These are phyloP conservation scores for Penicillium sclerotiorum DNA, from an alignment of 2,329 filamentous ascomycete species.

Conservation along the genomic window DNA sequence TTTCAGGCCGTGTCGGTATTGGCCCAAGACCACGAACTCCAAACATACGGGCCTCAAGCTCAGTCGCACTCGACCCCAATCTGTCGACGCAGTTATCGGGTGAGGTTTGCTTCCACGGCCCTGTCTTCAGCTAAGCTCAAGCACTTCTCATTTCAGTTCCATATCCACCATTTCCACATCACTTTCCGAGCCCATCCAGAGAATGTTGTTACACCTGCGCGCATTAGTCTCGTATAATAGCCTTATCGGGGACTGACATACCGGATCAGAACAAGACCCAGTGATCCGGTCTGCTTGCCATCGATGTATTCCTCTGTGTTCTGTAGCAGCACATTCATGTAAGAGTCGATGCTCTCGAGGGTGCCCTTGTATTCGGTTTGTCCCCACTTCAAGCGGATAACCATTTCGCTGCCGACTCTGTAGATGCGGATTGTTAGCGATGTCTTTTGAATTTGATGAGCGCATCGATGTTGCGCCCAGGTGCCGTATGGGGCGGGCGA, in stretches of 20 bases:
- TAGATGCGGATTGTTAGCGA: conserved; percentile 10
- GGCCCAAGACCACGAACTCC: neutral
- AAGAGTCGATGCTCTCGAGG: conserved; percentile 90
- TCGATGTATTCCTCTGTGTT: conserved; percentile 91
- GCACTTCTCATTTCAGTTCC: conserved; percentile 37
- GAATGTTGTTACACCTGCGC: conserved; percentile 87
- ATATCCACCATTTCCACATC: conserved; percentile 52
- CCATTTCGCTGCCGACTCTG: conserved; percentile 85
- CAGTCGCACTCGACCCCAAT: neutral
- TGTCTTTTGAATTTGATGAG: neutral
- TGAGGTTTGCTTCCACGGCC: neutral
- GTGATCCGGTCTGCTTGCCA: conserved; percentile 77
- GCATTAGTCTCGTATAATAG: neutral
- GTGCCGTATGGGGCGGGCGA: neutral
- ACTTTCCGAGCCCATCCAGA: conserved; percentile 74
- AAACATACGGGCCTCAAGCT: neutral
- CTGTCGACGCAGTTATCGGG: neutral
- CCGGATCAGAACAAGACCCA: conserved; percentile 93
- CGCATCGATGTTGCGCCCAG: neutral
- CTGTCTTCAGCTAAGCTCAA: neutral
- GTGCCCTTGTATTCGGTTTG: conserved; percentile 96
- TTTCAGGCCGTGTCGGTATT: neutral
- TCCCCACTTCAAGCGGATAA: conserved; percentile 96
- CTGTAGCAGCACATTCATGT: conserved; percentile 97
- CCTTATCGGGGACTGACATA: conserved; percentile 47